Evolutionary conservation across 805 yeast species (phyloP), one percentile per base, ranked within the genome.

Genomic region (Phaffomyces antillensis): DNA sequence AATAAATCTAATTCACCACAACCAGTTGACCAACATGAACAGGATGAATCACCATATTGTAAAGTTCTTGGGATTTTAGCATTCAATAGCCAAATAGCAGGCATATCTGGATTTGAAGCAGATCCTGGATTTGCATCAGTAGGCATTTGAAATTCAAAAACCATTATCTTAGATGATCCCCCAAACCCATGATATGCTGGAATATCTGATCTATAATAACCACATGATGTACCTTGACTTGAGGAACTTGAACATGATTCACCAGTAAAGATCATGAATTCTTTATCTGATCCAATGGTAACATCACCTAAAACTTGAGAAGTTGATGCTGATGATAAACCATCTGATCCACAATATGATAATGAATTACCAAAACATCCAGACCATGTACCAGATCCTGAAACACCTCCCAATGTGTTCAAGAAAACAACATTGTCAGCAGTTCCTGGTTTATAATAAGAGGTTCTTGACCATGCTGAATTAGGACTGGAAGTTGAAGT

Each of bases 1-100:
- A 91, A 93, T 59, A 89, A 73, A 70, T 93, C 99, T 59, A 93
- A 74, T 75, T 93, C 99, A 72, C 99, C 99, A 72, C 99, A 93
- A 50, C 98, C 98, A 44, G 95, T 76, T 43, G 77, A 59, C 99
- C 99, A 93, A 77, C 99, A 93, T 33, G 97, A 88, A 75, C 98
- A 93, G 18, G 76, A 63, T 24, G 81, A 64, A 49, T 72, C 71
- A 65, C 97, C 97, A 70, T 93, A 93, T 72, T 93, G 98, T 60
- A 82, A 70, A 55, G 97, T 90, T 76, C 99, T 87, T 70, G 99
- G 96, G 62, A 90, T 83, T 74, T 86, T 86, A 51, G 96, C 96
- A 66, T 90, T 90, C 65, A 90, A 79, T 66, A 90, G 72, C 98
- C 98, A 90, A 58, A 90, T 77, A 51, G 99, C 98, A 54, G 99